Percentiles rank a stretch among this genome's conserved stretches.
phyloP scores from a whole-genome alignment of 2,329 filamentous ascomycete genomes.

The Alternaria arbusti region DNA sequence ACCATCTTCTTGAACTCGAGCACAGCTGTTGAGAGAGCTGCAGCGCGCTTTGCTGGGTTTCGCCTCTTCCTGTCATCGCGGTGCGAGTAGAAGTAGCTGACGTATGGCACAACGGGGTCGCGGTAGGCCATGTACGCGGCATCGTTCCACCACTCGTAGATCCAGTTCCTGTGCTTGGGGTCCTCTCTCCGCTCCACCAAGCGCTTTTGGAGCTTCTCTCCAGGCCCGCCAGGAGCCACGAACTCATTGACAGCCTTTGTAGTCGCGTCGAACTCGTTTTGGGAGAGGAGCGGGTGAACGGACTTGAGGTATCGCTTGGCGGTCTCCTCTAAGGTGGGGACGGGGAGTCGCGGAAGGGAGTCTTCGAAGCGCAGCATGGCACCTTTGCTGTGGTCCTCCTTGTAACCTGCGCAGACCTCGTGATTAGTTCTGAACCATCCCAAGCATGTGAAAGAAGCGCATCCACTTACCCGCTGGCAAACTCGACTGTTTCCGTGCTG shows the following conservation, averaged over 20 bases:
- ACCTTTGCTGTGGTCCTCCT: constrained; percentile 79
- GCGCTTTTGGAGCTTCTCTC: constrained; percentile 85
- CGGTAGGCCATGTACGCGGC: constrained; percentile 91
- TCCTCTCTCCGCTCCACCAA: constrained; percentile 80
- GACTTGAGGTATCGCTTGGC: constrained; percentile 80
- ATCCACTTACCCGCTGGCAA: constrained; percentile 54
- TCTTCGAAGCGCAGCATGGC: constrained; percentile 85
- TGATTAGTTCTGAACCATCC: constrained; percentile 6
- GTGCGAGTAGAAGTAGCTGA: constrained; percentile 99
- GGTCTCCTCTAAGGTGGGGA: constrained; percentile 83
- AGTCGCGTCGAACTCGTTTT: constrained; percentile 72
- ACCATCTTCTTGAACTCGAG: constrained; percentile 96
- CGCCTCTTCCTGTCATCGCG: constrained; percentile 87
- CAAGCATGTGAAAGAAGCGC: constrained; percentile 18
- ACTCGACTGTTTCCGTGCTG: constrained; percentile 51
- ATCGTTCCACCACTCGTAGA: constrained; percentile 98
- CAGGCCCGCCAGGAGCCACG: constrained; percentile 82
- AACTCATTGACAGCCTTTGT: constrained; percentile 89
- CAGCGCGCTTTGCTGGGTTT: constrained; percentile 89
- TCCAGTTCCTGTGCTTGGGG: constrained; percentile 87
- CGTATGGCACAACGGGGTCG: constrained; percentile 95
- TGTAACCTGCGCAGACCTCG: constrained; percentile 65
- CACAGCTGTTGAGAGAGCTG: constrained; percentile 82
- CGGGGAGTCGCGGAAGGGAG: constrained; percentile 79
- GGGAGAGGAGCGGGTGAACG: constrained; percentile 74